Conservation (phyloP, 2,329 filamentous ascomycete genomes). For the Epichloe elymi region DNA sequence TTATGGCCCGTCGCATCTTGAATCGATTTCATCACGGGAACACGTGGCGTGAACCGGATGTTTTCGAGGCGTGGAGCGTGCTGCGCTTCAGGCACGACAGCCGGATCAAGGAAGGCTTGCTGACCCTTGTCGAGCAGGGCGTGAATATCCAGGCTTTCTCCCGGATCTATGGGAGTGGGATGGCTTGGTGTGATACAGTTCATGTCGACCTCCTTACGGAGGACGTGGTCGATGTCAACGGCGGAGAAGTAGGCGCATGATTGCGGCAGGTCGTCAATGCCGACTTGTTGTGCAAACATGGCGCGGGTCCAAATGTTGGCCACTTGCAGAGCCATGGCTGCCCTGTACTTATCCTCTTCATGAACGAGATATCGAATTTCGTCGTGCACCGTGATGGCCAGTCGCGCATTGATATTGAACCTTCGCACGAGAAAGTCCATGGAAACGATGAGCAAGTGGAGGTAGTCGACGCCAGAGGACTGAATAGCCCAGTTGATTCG, state of each 20-base stretch:
- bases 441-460: constrained; percentile 80
- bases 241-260: constrained; percentile 92
- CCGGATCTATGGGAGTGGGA: constrained; percentile 60
- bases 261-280: constrained; percentile 89
- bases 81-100: constrained; percentile 39
- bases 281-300: constrained; percentile 95
- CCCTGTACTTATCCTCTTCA: constrained; percentile 72
- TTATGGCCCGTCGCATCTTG: constrained; percentile 33
- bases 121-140: constrained; percentile 63
- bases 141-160: constrained; percentile 75
- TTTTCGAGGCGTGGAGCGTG: constrained; percentile 43
- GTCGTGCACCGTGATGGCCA: constrained; percentile 92
- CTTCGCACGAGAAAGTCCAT: constrained; percentile 89
- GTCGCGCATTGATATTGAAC: constrained; percentile 72
- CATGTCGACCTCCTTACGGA: constrained; percentile 98
- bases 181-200: constrained; percentile 90
- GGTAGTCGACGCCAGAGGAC: constrained; percentile 90
- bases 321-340: constrained; percentile 85
- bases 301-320: constrained; percentile 93
- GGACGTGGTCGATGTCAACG: constrained; percentile 84
- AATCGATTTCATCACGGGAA: constrained; percentile 67
- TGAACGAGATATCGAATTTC: constrained; percentile 91
- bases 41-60: constrained; percentile 56
- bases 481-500: constrained; percentile 99
- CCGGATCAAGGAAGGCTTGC: constrained; percentile 54